phyloP scores from a whole-genome alignment of 1,284 basidiomycete species.

The Fistulinella cinereoalba region DNA sequence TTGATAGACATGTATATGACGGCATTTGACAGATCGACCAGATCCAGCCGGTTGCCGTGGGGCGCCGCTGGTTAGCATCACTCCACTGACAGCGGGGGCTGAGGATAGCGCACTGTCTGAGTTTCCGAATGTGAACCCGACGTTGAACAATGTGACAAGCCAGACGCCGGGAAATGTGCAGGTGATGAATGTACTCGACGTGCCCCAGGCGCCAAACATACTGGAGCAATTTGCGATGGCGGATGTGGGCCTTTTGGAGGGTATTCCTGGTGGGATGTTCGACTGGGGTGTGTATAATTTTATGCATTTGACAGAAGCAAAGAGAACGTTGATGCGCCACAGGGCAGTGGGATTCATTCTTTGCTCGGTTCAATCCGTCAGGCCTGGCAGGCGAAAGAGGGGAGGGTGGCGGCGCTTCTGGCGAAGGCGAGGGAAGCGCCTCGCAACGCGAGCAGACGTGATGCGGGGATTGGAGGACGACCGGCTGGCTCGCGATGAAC shows the following conservation, averaged over 20 bases:
- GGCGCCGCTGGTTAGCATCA: constrained; percentile 51
- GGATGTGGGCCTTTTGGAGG: constrained; percentile 75
- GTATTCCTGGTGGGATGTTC: constrained; percentile 82
- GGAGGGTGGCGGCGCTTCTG: neutral
- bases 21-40: constrained; percentile 18
- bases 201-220: constrained; percentile 48
- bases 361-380: constrained; percentile 42
- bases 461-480: too few species aligned
- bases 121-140: constrained; percentile 63
- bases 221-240: constrained; percentile 62
- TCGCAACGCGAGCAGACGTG: neutral
- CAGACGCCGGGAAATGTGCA: constrained; percentile 55
- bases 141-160: constrained; percentile 45
- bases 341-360: constrained; percentile 81
- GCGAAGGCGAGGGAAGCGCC: neutral
- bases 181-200: constrained; percentile 71
- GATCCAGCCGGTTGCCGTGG: constrained; percentile 19
- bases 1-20: constrained; percentile 20
- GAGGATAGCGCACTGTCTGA: constrained; percentile 8
- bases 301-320: constrained; percentile 5
- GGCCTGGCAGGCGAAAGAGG: constrained; percentile 4
- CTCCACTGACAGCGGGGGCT: constrained; percentile 41
- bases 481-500: neutral
- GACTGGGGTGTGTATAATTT: constrained; percentile 68
- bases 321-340: constrained; percentile 7